A percentile compares a stretch with the other conserved stretches of the same genome.
Evolutionary conservation across 345 rosid genomes (phyloP).

Genomic region (Jatropha curcas): DNA sequence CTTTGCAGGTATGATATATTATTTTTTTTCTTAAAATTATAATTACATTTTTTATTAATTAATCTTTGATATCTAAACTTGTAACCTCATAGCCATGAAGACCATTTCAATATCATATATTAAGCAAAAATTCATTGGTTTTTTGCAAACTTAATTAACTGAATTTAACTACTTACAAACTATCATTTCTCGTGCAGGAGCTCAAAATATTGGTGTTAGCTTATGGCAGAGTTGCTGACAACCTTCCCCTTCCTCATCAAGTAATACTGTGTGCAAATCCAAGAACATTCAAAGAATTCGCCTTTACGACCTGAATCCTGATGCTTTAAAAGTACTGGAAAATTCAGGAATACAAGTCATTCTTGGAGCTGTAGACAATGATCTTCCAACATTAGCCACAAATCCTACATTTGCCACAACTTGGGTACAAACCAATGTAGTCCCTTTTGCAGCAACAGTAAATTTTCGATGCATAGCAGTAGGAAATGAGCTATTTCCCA

Average conservation of each 20-base stretch:
- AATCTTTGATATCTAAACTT: neutral
- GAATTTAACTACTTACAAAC: too few species aligned
- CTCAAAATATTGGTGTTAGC: conserved; percentile 8
- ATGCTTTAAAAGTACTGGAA: neutral
- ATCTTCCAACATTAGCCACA: neutral
- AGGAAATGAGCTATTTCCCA: neutral
- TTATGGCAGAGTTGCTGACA: neutral
- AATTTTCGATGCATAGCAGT: neutral
- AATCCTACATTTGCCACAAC: neutral
- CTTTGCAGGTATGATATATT: too few species aligned
- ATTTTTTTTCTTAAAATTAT: too few species aligned
- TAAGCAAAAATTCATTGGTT: too few species aligned
- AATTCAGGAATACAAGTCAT: neutral
- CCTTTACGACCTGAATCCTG: conserved; percentile 1
- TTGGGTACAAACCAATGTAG: neutral
- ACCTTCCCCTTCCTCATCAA: neutral
- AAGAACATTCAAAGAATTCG: neutral
- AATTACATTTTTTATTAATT: too few species aligned
- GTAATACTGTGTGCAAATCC: neutral
- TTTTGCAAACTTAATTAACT: too few species aligned
- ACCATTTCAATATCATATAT: too few species aligned
- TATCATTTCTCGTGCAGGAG: conserved; percentile 2
- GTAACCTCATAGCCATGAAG: too few species aligned
- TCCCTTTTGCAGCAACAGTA: neutral
- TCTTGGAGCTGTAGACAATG: conserved; percentile 4